These are phyloP conservation scores for Fusarium sp. DNA, from an alignment of 2,329 filamentous ascomycete species.

Conservation along the genomic window DNA sequence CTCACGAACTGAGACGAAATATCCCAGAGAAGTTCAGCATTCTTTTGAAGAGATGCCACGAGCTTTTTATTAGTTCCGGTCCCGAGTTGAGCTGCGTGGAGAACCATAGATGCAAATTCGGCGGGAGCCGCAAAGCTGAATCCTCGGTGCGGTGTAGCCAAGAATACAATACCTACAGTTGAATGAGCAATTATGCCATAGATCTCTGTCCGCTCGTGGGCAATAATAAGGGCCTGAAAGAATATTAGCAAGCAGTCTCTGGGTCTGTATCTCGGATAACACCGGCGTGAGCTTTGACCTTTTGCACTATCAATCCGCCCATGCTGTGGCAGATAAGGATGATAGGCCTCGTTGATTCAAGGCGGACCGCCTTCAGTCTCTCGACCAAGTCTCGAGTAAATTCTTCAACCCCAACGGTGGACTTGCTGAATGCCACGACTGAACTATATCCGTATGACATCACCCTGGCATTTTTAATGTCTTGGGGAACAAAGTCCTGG, in stretches of 20 bases:
- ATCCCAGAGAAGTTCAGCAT: too few species aligned
- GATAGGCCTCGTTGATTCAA: neutral
- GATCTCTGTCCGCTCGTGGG: neutral
- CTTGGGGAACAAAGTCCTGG: neutral
- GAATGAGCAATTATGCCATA: neutral
- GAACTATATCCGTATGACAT: slow-evolving; percentile 1
- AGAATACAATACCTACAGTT: neutral
- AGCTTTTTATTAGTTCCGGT: too few species aligned
- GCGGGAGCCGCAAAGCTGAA: neutral
- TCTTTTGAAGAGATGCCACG: too few species aligned
- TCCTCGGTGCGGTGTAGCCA: neutral
- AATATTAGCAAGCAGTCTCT: too few species aligned
- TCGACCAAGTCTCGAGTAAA: neutral
- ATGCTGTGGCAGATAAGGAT: neutral
- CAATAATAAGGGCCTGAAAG: neutral
- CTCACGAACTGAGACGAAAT: too few species aligned
- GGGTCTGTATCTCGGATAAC: too few species aligned
- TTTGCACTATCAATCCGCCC: neutral
- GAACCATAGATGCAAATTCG: too few species aligned
- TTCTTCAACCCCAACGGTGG: neutral
- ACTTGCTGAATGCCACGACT: neutral
- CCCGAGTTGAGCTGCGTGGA: too few species aligned
- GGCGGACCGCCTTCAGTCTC: neutral
- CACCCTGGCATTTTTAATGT: neutral
- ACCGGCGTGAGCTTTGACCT: neutral